phyloP scores from a whole-genome alignment of 257 asterid species.

The Mitragyna speciosa region DNA sequence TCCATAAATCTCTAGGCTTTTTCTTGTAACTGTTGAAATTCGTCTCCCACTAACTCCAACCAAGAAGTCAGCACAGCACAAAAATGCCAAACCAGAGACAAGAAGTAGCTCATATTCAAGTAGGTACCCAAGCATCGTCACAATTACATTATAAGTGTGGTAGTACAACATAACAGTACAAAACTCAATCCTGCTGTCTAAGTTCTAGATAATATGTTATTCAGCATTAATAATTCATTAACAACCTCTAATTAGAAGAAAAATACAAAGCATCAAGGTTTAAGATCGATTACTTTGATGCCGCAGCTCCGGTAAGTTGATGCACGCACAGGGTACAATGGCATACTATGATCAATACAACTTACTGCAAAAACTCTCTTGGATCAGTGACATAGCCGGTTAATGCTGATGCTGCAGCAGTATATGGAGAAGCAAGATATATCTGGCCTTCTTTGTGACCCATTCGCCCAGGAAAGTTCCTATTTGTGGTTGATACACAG shows the following conservation, averaged over 20 bases:
- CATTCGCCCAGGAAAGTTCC: constrained; percentile 92
- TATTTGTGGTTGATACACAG: constrained; percentile 76
- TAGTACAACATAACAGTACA: constrained; percentile 5
- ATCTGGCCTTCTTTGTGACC: constrained; percentile 96
- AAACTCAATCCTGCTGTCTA: constrained; percentile 1
- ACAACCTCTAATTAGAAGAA: not conserved
- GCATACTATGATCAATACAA: not conserved
- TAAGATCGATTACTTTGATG: not conserved
- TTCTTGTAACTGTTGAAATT: not conserved
- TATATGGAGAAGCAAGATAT: constrained; percentile 96
- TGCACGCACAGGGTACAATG: not conserved
- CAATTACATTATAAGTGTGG: not conserved
- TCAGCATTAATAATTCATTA: not conserved
- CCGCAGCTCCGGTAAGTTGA: not conserved
- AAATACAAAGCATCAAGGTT: not conserved
- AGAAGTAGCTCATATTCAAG: not conserved
- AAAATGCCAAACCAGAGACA: not conserved
- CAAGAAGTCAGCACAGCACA: not conserved
- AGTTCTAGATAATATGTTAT: not conserved
- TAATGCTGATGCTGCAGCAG: constrained; percentile 93
- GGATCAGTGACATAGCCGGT: constrained; percentile 92
- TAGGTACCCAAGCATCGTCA: not conserved
- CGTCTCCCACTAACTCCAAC: not conserved
- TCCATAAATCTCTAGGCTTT: not conserved
- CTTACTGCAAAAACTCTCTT: constrained; percentile 74